Percentiles rank a stretch among this genome's conserved stretches.
Conservation (phyloP, 495 filamentous ascomycete genomes). For the Glarea lozoyensis region DNA sequence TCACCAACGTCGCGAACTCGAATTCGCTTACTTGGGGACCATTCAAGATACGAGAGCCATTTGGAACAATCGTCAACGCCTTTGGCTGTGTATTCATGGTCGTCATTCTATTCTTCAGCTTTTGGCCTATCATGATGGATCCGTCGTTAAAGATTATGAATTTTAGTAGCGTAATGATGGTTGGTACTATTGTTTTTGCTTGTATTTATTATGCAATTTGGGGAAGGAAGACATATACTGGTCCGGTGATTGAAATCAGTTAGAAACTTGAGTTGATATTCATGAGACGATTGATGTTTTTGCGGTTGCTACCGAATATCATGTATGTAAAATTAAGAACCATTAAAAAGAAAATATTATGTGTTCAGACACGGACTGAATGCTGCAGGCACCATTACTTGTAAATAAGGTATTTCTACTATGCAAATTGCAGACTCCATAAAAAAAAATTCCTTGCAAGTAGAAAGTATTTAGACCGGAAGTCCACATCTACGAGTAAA, state of each 20-base stretch:
- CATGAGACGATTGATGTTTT: no score
- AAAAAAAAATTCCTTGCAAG: no score
- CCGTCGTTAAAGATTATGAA: slow-evolving; percentile 32
- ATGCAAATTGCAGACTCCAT: no score
- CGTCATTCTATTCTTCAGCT: slow-evolving; percentile 31
- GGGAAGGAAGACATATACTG: slow-evolving; percentile 32
- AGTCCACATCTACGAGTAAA: no score
- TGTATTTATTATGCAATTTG: slow-evolving; percentile 32
- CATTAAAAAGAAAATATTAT: no score
- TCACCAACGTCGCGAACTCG: slow-evolving; percentile 29
- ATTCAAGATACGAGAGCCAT: slow-evolving; percentile 10
- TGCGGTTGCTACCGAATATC: no score
- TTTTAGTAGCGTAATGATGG: slow-evolving; percentile 32
- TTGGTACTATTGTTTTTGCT: slow-evolving; percentile 33
- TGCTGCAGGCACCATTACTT: no score
- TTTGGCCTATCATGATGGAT: slow-evolving; percentile 32
- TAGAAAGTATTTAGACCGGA: no score
- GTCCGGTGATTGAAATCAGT: slow-evolving; percentile 28
- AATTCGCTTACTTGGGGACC: slow-evolving; percentile 21
- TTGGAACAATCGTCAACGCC: slow-evolving; percentile 17
- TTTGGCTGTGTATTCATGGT: slow-evolving; percentile 14
- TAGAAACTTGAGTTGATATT: no score
- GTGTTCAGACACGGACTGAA: no score
- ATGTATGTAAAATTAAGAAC: no score
- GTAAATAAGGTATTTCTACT: no score